Base-by-base conservation (phyloP, 2,329 filamentous ascomycete genomes). In the Calcarisporium arbuscula region DNA sequence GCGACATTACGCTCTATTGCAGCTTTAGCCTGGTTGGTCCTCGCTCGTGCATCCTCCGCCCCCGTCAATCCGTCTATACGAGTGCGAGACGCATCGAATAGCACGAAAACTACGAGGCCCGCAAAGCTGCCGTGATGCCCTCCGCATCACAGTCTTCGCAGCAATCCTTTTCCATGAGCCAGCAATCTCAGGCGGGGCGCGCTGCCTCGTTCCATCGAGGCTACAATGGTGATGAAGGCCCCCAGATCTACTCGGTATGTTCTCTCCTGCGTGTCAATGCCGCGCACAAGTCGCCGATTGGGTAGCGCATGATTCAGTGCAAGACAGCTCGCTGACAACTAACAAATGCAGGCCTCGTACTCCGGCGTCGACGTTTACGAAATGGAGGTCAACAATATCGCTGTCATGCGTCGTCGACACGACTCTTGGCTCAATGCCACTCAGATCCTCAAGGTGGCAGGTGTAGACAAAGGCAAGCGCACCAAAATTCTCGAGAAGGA, bases 401-500 rank as follows among this genome's bases (percentile, higher is more conserved):
- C 88, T 17, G 89, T 96, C 32, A 98, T 98, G 92, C 86, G 92
- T 57, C 82, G 92, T 39, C 82, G 92, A 45, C 83, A 85, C 47
- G 92, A 98, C 60, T 90, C 87, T 46, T 96, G 90, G 86, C 72
- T 98, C 46, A 98, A 98, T 64, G 92, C 92, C 34, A 98, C 92
- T 1, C 92, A 98, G 60, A 96, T 98, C 46, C 76, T 98, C 45
- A 98, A 98, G 56, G 89, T 96, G 22, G 92, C 92, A 22, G 89
- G 89, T 32, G 88, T 98, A 41, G 90, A 95, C 56, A 98, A 98
- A 65, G 92, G 90, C 40, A 94, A 95, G 64, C 83, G 92, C 48
- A 96, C 92, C 39, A 96, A 96, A 61, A 94, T 96, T 7, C 72
- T 98, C 33, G 92, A 98, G 58, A 96, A 96, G 62, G 92, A 98